A percentile compares a stretch with the other conserved stretches of the same genome.
Evolutionary conservation across 352 stramenopile species (phyloP).

Genomic region (Globisporangium emineosum): DNA sequence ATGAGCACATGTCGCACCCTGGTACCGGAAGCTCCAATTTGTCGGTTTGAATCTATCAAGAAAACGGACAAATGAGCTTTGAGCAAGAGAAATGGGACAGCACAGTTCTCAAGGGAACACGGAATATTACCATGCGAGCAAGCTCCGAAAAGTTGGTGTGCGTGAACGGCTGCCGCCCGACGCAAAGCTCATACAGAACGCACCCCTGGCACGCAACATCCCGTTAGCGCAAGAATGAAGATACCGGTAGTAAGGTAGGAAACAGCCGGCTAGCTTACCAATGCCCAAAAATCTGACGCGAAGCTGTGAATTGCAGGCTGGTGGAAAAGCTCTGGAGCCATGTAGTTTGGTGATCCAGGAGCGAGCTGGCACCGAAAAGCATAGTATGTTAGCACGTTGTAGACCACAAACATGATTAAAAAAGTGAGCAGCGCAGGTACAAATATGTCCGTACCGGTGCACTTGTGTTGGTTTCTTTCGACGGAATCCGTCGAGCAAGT

Average conservation of each 20-base stretch:
- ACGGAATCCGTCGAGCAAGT: conserved; percentile 80
- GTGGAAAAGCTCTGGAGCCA: conserved; percentile 91
- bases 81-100: too few species aligned
- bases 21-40: conserved; percentile 36
- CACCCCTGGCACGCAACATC: conserved; percentile 48
- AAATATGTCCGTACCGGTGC: conserved; percentile 29
- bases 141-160: conserved; percentile 74
- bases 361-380: conserved; percentile 29
- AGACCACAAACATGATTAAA: not conserved
- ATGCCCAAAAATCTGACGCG: conserved; percentile 86
- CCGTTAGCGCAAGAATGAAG: too few species aligned
- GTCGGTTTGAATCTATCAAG: conserved; percentile 65
- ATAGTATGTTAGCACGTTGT: not conserved
- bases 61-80: conserved; percentile 13
- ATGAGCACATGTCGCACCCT: conserved; percentile 47
- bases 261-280: too few species aligned
- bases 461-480: conserved; percentile 24
- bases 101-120: too few species aligned
- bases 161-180: conserved; percentile 62
- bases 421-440: not conserved
- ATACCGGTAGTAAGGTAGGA: too few species aligned
- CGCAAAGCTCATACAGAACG: conserved; percentile 74
- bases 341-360: conserved; percentile 87
- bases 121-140: conserved; percentile 47
- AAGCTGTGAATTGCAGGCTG: conserved; percentile 84